These are phyloP conservation scores for Globisporangium lucens DNA, from an alignment of 352 stramenopile species.

Conservation along the genomic window DNA sequence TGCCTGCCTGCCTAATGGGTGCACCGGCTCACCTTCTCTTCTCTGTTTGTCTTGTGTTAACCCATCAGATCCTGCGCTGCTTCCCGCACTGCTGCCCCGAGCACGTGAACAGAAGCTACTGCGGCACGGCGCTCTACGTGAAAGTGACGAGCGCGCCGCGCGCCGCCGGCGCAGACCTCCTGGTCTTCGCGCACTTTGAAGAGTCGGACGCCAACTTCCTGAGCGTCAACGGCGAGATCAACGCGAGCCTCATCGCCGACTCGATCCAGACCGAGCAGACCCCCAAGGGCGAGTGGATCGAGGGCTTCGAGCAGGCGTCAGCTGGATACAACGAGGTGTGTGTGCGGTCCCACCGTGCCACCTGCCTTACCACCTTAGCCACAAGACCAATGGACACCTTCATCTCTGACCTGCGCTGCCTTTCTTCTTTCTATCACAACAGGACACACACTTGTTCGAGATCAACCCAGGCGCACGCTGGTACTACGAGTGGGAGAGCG, in stretches of 20 bases:
- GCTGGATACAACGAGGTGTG: not conserved
- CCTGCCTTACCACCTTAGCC: not conserved
- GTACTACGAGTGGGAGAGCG: constrained; percentile 77
- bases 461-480: constrained; percentile 54
- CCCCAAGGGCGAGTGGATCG: constrained; percentile 65
- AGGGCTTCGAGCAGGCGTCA: constrained; percentile 28
- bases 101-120: constrained; percentile 71
- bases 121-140: constrained; percentile 48
- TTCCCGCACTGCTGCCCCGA: constrained; percentile 70
- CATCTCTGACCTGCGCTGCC: not conserved
- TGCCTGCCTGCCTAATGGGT: not conserved
- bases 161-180: constrained; percentile 13
- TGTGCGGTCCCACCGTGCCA: not conserved
- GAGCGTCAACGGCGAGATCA: constrained; percentile 27
- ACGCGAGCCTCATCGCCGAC: constrained; percentile 23
- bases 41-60: not conserved
- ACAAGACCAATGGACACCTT: not conserved
- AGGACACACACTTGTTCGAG: constrained; percentile 36
- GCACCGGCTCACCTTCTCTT: not conserved
- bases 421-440: not conserved
- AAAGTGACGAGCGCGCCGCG: constrained; percentile 21
- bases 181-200: constrained; percentile 58
- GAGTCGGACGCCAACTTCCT: constrained; percentile 32
- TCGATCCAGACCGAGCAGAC: constrained; percentile 57
- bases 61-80: constrained; percentile 54